Evolutionary conservation across 352 stramenopile species (phyloP).

Genomic region (Nothophytophthora sp.): DNA sequence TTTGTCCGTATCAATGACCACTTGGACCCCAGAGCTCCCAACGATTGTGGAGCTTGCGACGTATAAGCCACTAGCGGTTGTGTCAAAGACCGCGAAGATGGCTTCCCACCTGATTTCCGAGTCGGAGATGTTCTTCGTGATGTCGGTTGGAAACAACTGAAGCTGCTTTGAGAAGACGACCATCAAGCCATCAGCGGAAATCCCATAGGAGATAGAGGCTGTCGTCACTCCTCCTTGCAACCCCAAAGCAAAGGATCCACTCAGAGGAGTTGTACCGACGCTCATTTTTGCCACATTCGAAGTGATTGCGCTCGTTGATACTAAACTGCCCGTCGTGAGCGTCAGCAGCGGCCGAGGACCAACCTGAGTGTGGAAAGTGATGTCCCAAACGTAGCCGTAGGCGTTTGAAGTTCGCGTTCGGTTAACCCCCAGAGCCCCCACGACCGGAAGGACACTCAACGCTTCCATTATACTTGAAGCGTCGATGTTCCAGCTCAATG

Average conservation of each 20-base stretch:
- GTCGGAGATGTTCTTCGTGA: conserved; percentile 20
- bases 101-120: conserved; percentile 28
- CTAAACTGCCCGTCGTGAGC: conserved; percentile 12
- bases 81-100: conserved; percentile 36
- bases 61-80: conserved; percentile 6
- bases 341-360: conserved; percentile 18
- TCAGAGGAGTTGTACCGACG: conserved; percentile 11
- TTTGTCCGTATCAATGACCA: conserved; percentile 20
- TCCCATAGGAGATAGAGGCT: conserved; percentile 12
- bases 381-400: conserved; percentile 26
- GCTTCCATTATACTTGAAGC: conserved; percentile 10
- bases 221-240: conserved; percentile 5
- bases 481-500: conserved; percentile 22
- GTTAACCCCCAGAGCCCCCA: conserved; percentile 18
- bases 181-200: conserved; percentile 8
- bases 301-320: conserved; percentile 12
- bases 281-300: conserved; percentile 8
- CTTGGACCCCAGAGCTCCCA: conserved; percentile 18
- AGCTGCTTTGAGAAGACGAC: conserved; percentile 13
- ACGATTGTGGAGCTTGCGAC: conserved; percentile 18
- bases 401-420: conserved; percentile 1
- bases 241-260: conserved; percentile 28
- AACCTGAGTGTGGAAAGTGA: conserved; percentile 28
- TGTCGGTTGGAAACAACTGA: conserved; percentile 11
- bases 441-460: conserved; percentile 16